Percentiles rank a stretch among this genome's conserved stretches.
Conservation (phyloP, 495 filamentous ascomycete genomes). For the Penicillium lagena region DNA sequence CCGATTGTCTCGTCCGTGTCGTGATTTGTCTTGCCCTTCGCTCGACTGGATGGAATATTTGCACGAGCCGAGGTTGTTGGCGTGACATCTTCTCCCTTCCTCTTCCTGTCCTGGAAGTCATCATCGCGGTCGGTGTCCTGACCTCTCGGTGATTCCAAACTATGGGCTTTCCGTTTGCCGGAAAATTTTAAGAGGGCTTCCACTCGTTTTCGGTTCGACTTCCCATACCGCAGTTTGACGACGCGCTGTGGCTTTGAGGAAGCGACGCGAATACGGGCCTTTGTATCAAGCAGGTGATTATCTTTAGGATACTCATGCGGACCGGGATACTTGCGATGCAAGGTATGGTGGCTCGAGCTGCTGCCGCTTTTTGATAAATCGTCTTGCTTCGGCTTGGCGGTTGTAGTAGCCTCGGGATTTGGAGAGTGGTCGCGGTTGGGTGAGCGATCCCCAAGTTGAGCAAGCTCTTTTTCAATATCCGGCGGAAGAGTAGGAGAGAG, state of each 20-base stretch:
- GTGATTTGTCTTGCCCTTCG: slow-evolving; percentile 13
- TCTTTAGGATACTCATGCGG: neutral
- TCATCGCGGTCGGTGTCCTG: slow-evolving; percentile 20
- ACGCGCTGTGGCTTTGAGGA: slow-evolving; percentile 14
- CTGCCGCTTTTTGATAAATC: slow-evolving; percentile 6
- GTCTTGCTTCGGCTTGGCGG: slow-evolving; percentile 5
- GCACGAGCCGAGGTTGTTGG: neutral
- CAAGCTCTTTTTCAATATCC: slow-evolving; percentile 42
- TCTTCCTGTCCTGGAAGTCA: slow-evolving; percentile 9
- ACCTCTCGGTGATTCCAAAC: slow-evolving; percentile 18
- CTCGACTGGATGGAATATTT: slow-evolving; percentile 4
- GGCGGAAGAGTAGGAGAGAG: slow-evolving; percentile 43
- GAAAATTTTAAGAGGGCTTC: slow-evolving; percentile 39
- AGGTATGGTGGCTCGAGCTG: slow-evolving; percentile 3
- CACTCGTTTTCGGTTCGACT: slow-evolving; percentile 34
- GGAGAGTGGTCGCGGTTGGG: slow-evolving; percentile 8
- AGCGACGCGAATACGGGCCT: neutral
- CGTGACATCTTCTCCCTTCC: neutral
- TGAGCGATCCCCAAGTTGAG: slow-evolving; percentile 21
- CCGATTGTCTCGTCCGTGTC: slow-evolving; percentile 9
- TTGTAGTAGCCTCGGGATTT: slow-evolving; percentile 4
- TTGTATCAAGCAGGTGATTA: neutral
- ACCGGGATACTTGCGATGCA: slow-evolving; percentile 6
- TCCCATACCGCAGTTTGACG: slow-evolving; percentile 36
- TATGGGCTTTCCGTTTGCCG: slow-evolving; percentile 29